Evolutionary conservation across 768 basidiomycete genomes (phyloP).

Genomic region (Lentinula raphanica): DNA sequence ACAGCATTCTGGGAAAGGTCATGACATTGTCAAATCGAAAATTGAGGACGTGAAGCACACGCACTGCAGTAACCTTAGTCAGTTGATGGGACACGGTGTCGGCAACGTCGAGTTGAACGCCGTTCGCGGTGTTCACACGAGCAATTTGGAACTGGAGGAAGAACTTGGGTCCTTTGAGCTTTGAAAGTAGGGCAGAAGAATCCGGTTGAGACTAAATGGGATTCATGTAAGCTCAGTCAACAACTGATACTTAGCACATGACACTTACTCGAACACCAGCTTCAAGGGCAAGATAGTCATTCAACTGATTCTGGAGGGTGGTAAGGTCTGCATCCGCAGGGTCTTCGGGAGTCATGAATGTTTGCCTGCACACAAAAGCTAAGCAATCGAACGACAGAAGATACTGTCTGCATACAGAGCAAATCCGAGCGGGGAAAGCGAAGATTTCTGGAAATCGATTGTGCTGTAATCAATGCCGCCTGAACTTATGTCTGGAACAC

Average conservation of each 20-base stretch:
- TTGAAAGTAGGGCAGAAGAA: constrained; percentile 16
- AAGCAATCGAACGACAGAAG: too few relatives aligned
- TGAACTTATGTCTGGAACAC: constrained; percentile 21
- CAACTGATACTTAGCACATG: neutral
- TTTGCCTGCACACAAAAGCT: constrained; percentile 7
- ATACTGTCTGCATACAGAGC: constrained; percentile 12
- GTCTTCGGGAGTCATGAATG: constrained; percentile 20
- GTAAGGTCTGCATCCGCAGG: constrained; percentile 19
- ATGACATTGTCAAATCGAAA: neutral
- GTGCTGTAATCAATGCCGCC: constrained; percentile 19
- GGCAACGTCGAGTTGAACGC: constrained; percentile 18
- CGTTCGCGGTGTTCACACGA: constrained; percentile 20
- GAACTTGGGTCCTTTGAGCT: constrained; percentile 26
- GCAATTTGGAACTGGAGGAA: constrained; percentile 28
- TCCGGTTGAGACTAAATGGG: constrained; percentile 18
- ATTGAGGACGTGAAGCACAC: too few relatives aligned
- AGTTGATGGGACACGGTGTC: constrained; percentile 25
- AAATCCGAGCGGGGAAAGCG: constrained; percentile 21
- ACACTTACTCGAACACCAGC: constrained; percentile 20
- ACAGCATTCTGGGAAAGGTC: constrained; percentile 19
- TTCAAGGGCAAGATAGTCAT: constrained; percentile 23
- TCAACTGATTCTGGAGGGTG: constrained; percentile 22
- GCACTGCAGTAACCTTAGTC: constrained; percentile 17
- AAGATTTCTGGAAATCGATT: constrained; percentile 25
- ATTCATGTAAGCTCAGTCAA: too few relatives aligned